Evolutionary conservation across 257 asterid species (phyloP).

Genomic region (Catharanthus roseus): DNA sequence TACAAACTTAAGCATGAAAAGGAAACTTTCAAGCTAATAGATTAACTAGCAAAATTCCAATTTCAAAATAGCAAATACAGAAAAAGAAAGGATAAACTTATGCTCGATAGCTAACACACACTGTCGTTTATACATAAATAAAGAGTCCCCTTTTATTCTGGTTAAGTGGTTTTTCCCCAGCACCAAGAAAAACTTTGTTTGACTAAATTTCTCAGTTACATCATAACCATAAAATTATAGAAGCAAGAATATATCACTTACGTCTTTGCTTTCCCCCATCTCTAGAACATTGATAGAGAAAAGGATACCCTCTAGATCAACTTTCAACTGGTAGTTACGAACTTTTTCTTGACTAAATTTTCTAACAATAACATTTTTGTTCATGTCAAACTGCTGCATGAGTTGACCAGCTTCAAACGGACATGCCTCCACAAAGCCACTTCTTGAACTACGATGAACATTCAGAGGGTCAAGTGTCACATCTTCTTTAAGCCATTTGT

Average conservation of each 20-base stretch:
- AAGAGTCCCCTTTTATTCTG: not conserved
- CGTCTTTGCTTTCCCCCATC: slow-evolving; percentile 56
- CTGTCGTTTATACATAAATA: no score
- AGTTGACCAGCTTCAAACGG: slow-evolving; percentile 57
- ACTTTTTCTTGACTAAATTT: slow-evolving; percentile 37
- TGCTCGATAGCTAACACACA: not conserved
- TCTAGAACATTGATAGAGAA: slow-evolving; percentile 58
- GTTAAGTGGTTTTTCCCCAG: not conserved
- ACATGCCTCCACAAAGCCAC: slow-evolving; percentile 54
- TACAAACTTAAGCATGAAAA: not conserved
- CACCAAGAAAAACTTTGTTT: not conserved
- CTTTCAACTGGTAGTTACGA: slow-evolving; percentile 42
- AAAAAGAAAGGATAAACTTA: not conserved
- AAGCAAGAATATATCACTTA: slow-evolving; percentile 28
- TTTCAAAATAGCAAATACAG: not conserved
- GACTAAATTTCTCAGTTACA: not conserved
- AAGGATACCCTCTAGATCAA: slow-evolving; percentile 40
- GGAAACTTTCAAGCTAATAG: no score
- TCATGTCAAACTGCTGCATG: slow-evolving; percentile 53
- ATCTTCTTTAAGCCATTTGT: slow-evolving; percentile 81
- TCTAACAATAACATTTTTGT: slow-evolving; percentile 43
- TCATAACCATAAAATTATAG: not conserved
- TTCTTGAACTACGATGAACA: slow-evolving; percentile 36
- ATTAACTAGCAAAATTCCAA: not conserved
- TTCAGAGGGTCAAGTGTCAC: slow-evolving; percentile 47